phyloP scores from a whole-genome alignment of 2,329 filamentous ascomycete species.

The Sporothrix pallida region DNA sequence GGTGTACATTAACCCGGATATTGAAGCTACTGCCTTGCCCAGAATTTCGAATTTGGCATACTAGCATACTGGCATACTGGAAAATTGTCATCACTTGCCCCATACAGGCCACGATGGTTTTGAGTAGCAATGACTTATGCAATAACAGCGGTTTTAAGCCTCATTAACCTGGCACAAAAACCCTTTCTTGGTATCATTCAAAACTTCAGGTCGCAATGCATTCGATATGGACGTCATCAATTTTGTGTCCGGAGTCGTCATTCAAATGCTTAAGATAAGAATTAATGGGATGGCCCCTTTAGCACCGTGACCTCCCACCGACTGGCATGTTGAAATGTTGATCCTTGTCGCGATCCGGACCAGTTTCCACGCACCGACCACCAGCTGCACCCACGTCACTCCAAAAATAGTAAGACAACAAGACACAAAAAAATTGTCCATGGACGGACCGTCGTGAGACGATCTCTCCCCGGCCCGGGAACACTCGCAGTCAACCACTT shows the following conservation, averaged over 20 bases:
- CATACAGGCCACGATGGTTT: background rate
- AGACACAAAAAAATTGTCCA: too few relatives aligned
- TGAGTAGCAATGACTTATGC: background rate
- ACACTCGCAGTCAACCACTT: too few relatives aligned
- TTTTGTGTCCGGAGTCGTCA: background rate
- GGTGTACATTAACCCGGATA: background rate
- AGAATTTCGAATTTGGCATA: background rate
- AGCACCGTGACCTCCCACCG: background rate
- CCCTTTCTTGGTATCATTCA: background rate
- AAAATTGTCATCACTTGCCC: too few relatives aligned
- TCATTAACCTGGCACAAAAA: constrained; percentile 3
- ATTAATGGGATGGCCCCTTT: background rate
- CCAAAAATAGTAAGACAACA: constrained; percentile 24
- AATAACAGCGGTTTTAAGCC: constrained; percentile 14
- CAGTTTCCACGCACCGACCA: background rate
- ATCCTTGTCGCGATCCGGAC: background rate
- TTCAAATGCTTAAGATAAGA: background rate
- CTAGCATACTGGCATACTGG: too few relatives aligned
- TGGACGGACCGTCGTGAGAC: constrained; percentile 9
- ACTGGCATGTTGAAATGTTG: constrained; percentile 13
- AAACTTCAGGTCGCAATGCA: constrained; percentile 9
- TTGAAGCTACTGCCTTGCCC: background rate
- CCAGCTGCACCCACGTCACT: background rate
- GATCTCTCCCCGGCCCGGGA: background rate
- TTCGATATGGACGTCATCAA: constrained; percentile 2